Base-by-base conservation (phyloP, 2,329 filamentous ascomycete genomes). In the Fusarium sp. region DNA sequence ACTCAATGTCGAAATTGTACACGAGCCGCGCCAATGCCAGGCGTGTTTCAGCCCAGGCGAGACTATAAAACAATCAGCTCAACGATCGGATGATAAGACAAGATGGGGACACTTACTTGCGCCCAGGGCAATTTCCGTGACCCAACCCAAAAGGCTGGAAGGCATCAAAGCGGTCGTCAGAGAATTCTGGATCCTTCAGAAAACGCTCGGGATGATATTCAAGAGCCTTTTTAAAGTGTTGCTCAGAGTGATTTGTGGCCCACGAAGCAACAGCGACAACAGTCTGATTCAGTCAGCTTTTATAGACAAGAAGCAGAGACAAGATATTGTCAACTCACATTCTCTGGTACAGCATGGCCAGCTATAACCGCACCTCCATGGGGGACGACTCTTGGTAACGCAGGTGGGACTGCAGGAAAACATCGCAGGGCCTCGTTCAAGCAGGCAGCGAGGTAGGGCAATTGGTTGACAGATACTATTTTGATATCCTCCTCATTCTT, bases 121-220 rank as follows among this genome's bases (percentile, higher is more conserved):
- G 54, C 9, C 54, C 54, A 7, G 54, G 39, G 7, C 54, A 57
- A 1, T 57, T 57, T 47, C 54, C 54, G 33, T 57, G 54, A 3
- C 54, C 54, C 11, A 57, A 26, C 1, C 39, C 54, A 47, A 57
- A 57, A 0, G 54, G 54, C 8, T 57, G 54, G 28, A 57, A 57
- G 3, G 54, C 6, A 22, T 57, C 39, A 12, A 57, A 5, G 10
- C 54, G 54, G 4, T 57, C 54, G 9, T 10, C 7, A 10, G 54
- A 22, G 31, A 57, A 57, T 26, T 35, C n/a, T 1, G 54, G 39
- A 14, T 57, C 54, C 6, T 57, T 57, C 2, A 57, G 6, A 20
- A 57, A 57, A 8, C 54, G 54, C 39, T 57, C 54, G 10, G 54
- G 54, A 33, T 57, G 54, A 47, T 45, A 57, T 35, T 47, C 54